phyloP scores from a whole-genome alignment of 306 rosid genomes.

The Pterocarpus santalinus region DNA sequence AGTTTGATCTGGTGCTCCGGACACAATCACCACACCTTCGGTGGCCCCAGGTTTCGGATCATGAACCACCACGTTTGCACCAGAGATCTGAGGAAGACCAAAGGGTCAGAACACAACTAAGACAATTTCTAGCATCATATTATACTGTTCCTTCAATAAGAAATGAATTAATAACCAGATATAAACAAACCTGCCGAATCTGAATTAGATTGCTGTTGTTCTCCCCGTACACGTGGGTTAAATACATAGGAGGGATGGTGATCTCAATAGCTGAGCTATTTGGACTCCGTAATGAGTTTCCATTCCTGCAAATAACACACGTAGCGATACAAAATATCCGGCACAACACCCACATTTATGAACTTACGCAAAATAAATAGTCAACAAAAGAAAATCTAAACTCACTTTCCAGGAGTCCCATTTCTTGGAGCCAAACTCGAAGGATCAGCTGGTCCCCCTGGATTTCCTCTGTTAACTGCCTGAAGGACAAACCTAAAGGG shows the following conservation, averaged over 20 bases:
- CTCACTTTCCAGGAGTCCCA: conserved; percentile 71
- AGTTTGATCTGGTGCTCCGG: conserved; percentile 72
- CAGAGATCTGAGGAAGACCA: conserved; percentile 66
- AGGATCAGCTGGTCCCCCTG: conserved; percentile 63
- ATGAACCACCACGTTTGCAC: conserved; percentile 71
- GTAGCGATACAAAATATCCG: conserved; percentile 16
- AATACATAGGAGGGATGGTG: conserved; percentile 66
- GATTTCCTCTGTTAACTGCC: conserved; percentile 67
- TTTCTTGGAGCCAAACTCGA: conserved; percentile 62
- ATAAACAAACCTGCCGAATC: conserved; percentile 75
- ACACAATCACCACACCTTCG: conserved; percentile 64
- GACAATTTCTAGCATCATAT: background rate
- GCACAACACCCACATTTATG: background rate
- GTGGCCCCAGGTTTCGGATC: conserved; percentile 69
- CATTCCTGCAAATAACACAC: conserved; percentile 53
- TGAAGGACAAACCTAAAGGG: conserved; percentile 50
- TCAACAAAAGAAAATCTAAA: background rate
- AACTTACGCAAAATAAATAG: conserved; percentile 10
- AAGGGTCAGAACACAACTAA: conserved; percentile 12
- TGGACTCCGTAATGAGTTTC: conserved; percentile 57
- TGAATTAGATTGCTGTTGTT: conserved; percentile 67
- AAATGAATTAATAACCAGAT: conserved; percentile 10
- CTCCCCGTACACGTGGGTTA: conserved; percentile 74
- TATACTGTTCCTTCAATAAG: background rate
- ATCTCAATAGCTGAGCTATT: conserved; percentile 64